Conservation (phyloP, 176 grass and related monocot genomes). For the Triticum aestivum region IWGSC_CS_RefSeq_v2.1 NC_057814.1:510392173-510392672, state of each 20-base stretch:
- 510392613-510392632: slow-evolving; percentile 1
- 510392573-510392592: neutral
- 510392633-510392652: slow-evolving; percentile 8
- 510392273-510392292: neutral
- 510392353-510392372: slow-evolving; percentile 33
- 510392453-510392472: slow-evolving; percentile 70
- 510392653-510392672: neutral
- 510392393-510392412: slow-evolving; percentile 68
- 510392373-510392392: slow-evolving; percentile 69
- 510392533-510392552: slow-evolving; percentile 91
- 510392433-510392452: slow-evolving; percentile 79
- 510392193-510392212: slow-evolving; percentile 5
- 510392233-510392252: slow-evolving; percentile 14
- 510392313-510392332: slow-evolving; percentile 9
- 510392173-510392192: slow-evolving; percentile 1
- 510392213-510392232: slow-evolving; percentile 10
- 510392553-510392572: slow-evolving; percentile 51
- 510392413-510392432: slow-evolving; percentile 68
- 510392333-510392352: slow-evolving; percentile 10
- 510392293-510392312: slow-evolving; percentile 18
- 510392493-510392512: slow-evolving; percentile 68
- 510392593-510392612: neutral
- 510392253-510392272: neutral
- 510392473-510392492: slow-evolving; percentile 86
- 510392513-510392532: slow-evolving; percentile 46